Evolutionary conservation across 352 stramenopile genomes (phyloP).

Genomic region (Globisporangium yorkense): DNA sequence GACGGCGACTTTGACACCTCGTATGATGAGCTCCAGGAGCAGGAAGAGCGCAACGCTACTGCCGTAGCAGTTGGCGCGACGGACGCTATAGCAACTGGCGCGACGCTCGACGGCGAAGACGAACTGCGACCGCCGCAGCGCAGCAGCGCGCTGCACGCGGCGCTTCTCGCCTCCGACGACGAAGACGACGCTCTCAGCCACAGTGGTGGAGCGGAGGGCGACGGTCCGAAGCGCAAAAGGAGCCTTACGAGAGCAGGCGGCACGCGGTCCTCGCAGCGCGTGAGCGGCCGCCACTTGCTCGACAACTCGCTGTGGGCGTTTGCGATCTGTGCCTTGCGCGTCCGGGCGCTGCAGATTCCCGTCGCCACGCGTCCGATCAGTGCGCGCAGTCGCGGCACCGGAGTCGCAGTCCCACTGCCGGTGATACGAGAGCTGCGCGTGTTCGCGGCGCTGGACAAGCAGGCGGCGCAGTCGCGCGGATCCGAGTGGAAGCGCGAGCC

Average conservation of each 20-base stretch:
- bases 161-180: not conserved
- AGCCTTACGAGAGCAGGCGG: not conserved
- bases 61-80: no score
- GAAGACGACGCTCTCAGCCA: not conserved
- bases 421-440: slow-evolving; percentile 48
- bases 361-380: slow-evolving; percentile 14
- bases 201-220: slow-evolving; percentile 9
- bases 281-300: slow-evolving; percentile 20
- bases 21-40: no score
- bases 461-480: slow-evolving; percentile 38
- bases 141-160: not conserved
- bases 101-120: not conserved
- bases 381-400: not conserved
- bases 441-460: slow-evolving; percentile 49
- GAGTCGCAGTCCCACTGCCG: not conserved
- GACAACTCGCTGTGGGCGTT: slow-evolving; percentile 46
- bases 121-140: not conserved
- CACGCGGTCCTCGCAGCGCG: slow-evolving; percentile 1
- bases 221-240: slow-evolving; percentile 17
- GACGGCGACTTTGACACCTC: no score
- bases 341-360: slow-evolving; percentile 44
- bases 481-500: slow-evolving; percentile 49
- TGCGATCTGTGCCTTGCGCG: slow-evolving; percentile 27
- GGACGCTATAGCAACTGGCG: no score
- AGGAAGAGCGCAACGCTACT: no score